phyloP scores from a whole-genome alignment of 2,329 filamentous ascomycete genomes.

The Alternaria triticina region DNA sequence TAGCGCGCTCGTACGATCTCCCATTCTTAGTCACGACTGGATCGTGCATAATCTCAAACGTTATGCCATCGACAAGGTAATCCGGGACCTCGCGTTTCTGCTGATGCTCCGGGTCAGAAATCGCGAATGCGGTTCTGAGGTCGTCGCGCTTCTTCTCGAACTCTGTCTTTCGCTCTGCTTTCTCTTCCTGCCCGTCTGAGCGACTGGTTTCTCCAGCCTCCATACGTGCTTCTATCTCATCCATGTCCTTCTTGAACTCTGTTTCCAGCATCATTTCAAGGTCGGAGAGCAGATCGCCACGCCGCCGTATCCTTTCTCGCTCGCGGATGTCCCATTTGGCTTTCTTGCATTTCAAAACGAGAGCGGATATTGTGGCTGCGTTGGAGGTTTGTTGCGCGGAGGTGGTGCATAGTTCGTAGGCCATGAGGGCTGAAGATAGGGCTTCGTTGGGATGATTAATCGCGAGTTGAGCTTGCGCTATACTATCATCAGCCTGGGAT shows the following conservation, averaged over 20 bases:
- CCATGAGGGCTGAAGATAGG: conserved; percentile 70
- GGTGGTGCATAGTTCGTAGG: conserved; percentile 72
- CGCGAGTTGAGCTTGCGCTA: conserved; percentile 78
- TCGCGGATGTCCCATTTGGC: conserved; percentile 83
- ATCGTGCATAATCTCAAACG: conserved; percentile 76
- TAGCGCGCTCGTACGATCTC: conserved; percentile 86
- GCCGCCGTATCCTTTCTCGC: conserved; percentile 62
- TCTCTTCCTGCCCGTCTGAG: conserved; percentile 56
- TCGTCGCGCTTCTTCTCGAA: conserved; percentile 53
- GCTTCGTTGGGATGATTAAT: conserved; percentile 76
- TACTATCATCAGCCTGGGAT: conserved; percentile 17
- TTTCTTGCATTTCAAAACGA: conserved; percentile 83
- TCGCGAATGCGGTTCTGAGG: conserved; percentile 54
- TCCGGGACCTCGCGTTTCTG: conserved; percentile 68
- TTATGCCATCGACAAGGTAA: conserved; percentile 78
- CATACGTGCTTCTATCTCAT: conserved; percentile 48
- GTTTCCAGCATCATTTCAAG: conserved; percentile 55
- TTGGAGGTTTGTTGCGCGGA: conserved; percentile 66
- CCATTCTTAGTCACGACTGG: conserved; percentile 78
- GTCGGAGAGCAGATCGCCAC: conserved; percentile 65
- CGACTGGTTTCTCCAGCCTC: conserved; percentile 48
- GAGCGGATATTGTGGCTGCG: conserved; percentile 71
- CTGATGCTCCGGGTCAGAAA: conserved; percentile 55
- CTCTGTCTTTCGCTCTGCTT: conserved; percentile 51
- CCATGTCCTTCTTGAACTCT: conserved; percentile 41